Evolutionary conservation across 331 rosid genomes (phyloP).

Genomic region (Spiraea crenata): DNA sequence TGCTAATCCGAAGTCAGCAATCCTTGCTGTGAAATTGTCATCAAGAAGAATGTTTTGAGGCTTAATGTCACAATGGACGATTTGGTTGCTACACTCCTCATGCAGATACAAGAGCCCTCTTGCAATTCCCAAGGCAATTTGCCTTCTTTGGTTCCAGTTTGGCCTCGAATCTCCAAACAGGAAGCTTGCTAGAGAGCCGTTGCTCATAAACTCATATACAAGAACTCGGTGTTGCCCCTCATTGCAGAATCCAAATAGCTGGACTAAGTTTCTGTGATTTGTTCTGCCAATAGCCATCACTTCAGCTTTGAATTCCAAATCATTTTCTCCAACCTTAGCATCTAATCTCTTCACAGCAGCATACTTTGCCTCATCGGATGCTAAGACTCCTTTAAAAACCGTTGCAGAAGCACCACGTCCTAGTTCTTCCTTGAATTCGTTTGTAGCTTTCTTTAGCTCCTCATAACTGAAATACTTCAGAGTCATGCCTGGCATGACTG

Average conservation of each 20-base stretch:
- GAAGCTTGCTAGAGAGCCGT: constrained; percentile 15
- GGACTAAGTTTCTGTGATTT: constrained; percentile 24
- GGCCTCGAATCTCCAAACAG: constrained; percentile 2
- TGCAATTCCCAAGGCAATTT: constrained; percentile 17
- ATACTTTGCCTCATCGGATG: not conserved
- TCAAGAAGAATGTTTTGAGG: constrained; percentile 13
- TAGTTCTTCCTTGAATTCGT: constrained; percentile 1
- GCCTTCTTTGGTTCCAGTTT: constrained; percentile 12
- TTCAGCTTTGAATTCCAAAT: constrained; percentile 22
- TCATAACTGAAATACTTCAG: not conserved
- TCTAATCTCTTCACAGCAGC: constrained; percentile 8
- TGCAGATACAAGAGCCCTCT: not conserved
- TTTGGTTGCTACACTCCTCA: no score
- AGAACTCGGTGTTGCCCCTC: constrained; percentile 16
- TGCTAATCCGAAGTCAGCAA: constrained; percentile 36
- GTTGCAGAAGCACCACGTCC: constrained; percentile 14
- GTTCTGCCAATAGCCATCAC: constrained; percentile 21
- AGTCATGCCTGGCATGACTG: not conserved
- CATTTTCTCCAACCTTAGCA: not conserved
- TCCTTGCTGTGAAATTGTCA: constrained; percentile 12
- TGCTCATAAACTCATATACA: constrained; percentile 25
- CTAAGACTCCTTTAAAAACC: constrained; percentile 15
- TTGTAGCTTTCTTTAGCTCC: not conserved
- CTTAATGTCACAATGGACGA: no score
- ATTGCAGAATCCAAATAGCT: constrained; percentile 13